Percentiles rank a stretch among this genome's conserved stretches.
These are phyloP conservation scores for Penicillium samsonianum DNA, from an alignment of 495 filamentous ascomycete genomes.

Conservation along the genomic window DNA sequence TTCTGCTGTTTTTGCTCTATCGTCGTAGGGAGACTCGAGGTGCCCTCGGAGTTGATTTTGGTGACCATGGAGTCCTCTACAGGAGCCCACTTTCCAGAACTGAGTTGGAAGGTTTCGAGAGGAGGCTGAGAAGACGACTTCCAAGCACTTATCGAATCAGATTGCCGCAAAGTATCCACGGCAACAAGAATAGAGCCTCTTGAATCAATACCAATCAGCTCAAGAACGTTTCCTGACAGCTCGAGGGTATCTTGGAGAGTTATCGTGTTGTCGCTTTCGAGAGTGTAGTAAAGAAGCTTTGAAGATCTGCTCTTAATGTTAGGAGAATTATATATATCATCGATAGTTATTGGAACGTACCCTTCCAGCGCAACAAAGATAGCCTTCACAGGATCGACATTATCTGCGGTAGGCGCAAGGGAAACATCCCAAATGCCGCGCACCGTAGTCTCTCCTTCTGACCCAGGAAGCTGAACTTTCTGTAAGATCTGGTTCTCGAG, in stretches of 20 bases:
- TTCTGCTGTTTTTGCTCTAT: conserved; percentile 38
- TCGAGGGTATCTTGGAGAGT: conserved; percentile 46
- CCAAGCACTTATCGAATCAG: conserved; percentile 42
- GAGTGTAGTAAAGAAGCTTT: conserved; percentile 58
- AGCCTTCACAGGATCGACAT: conserved; percentile 20
- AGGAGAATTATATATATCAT: conserved; percentile 5
- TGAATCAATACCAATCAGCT: conserved; percentile 43
- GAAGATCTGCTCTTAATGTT: conserved; percentile 51
- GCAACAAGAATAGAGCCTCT: conserved; percentile 53
- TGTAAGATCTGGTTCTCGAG: conserved; percentile 50
- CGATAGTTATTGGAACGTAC: conserved; percentile 43
- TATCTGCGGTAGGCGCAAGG: conserved; percentile 14
- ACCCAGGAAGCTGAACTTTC: conserved; percentile 40
- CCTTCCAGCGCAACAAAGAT: conserved; percentile 69
- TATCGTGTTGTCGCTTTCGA: conserved; percentile 45
- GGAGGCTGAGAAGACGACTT: conserved; percentile 27
- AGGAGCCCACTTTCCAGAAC: conserved; percentile 26
- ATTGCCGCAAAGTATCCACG: conserved; percentile 53
- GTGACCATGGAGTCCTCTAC: conserved; percentile 23
- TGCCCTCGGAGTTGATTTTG: conserved; percentile 39
- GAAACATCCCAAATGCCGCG: conserved; percentile 43
- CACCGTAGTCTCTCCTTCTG: conserved; percentile 31
- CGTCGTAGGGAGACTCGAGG: conserved; percentile 29
- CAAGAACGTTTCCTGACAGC: conserved; percentile 62
- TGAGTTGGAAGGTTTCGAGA: conserved; percentile 33